Conservation (phyloP, 148 eudicot species). For the Pharnaceum exiguum region DNA sequence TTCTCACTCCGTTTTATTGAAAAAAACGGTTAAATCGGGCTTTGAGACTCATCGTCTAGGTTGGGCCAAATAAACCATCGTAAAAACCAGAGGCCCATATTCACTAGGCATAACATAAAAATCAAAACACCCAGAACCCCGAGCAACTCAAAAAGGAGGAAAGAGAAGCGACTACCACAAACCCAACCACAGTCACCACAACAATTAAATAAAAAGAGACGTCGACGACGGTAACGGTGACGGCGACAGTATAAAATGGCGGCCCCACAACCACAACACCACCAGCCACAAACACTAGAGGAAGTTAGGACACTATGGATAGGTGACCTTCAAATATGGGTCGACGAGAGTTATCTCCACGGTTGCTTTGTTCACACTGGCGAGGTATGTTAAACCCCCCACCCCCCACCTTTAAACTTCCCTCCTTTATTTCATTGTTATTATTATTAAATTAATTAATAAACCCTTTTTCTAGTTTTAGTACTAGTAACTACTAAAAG, state of each 20-base stretch:
- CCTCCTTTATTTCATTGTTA: neutral
- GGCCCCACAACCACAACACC: slow-evolving; percentile 49
- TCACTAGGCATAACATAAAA: too few species aligned
- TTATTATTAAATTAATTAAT: neutral
- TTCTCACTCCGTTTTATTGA: too few species aligned
- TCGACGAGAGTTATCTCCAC: slow-evolving; percentile 74
- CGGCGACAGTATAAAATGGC: slow-evolving; percentile 12
- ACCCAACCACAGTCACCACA: too few species aligned
- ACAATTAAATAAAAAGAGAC: neutral
- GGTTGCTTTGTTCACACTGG: slow-evolving; percentile 61
- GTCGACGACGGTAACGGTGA: neutral
- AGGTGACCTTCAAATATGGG: slow-evolving; percentile 93
- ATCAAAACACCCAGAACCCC: too few species aligned
- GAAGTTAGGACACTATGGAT: slow-evolving; percentile 97
- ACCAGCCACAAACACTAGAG: slow-evolving; percentile 75
- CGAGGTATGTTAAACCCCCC: slow-evolving; percentile 38
- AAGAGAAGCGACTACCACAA: too few species aligned
- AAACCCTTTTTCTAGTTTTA: neutral
- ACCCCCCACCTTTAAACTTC: neutral
- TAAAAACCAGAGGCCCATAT: too few species aligned
- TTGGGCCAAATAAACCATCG: too few species aligned
- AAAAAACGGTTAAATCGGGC: too few species aligned
- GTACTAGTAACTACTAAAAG: too few species aligned
- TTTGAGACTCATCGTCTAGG: too few species aligned
- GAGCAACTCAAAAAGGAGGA: too few species aligned